These are phyloP conservation scores for Fremontodendron californicum DNA, from an alignment of 345 rosid species.

Conservation along the genomic window DNA sequence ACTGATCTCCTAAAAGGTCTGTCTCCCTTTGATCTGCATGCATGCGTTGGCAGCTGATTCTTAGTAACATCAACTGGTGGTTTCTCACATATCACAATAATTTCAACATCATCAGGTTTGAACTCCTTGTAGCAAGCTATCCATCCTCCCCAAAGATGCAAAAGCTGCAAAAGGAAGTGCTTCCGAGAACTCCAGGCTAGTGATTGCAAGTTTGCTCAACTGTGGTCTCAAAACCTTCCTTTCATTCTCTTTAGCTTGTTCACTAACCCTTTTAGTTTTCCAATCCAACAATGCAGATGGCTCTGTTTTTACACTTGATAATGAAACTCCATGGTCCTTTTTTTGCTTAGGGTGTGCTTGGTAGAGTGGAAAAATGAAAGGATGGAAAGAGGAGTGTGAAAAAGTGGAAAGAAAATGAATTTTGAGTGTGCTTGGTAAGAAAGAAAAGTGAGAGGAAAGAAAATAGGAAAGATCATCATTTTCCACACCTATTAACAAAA, in stretches of 20 bases:
- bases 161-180: slow-evolving; percentile 88
- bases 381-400: too few species aligned
- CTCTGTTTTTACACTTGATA: slow-evolving; percentile 63
- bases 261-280: slow-evolving; percentile 37
- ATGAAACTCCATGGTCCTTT: slow-evolving; percentile 26
- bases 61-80: neutral
- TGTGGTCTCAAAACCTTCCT: slow-evolving; percentile 63
- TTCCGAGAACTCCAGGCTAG: slow-evolving; percentile 67
- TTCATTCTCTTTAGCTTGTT: slow-evolving; percentile 27
- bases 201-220: slow-evolving; percentile 56
- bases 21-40: neutral
- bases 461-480: too few species aligned
- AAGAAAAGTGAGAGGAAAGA: too few species aligned
- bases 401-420: too few species aligned
- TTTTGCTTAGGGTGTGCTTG: slow-evolving; percentile 18
- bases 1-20: neutral
- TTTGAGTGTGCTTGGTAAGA: too few species aligned
- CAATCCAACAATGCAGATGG: slow-evolving; percentile 56
- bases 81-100: neutral
- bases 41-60: slow-evolving; percentile 12
- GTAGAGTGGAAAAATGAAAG: too few species aligned
- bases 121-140: slow-evolving; percentile 58
- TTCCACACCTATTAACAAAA: too few species aligned
- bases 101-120: slow-evolving; percentile 26
- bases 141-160: slow-evolving; percentile 63